These are phyloP conservation scores for Metarhizium humberi DNA, from an alignment of 2,329 filamentous ascomycete species.

Conservation along the genomic window DNA sequence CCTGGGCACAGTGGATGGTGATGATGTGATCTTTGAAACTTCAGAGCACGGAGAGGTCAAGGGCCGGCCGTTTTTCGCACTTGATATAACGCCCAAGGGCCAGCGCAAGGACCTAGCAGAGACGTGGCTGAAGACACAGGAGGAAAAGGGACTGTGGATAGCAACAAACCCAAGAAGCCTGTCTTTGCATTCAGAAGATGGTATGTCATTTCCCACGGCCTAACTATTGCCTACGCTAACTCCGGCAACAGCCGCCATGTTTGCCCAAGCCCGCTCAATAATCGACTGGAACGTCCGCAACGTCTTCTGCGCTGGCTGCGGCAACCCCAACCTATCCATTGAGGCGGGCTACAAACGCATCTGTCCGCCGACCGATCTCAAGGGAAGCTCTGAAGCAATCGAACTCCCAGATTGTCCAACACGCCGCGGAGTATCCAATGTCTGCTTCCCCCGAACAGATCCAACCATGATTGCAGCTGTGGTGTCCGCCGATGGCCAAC, in stretches of 20 bases:
- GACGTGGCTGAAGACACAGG: conserved; percentile 27
- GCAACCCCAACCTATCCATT: conserved; percentile 68
- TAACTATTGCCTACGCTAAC: background rate
- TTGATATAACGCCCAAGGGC: conserved; percentile 74
- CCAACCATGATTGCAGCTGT: conserved; percentile 94
- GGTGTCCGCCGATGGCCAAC: conserved; percentile 68
- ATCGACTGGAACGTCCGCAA: conserved; percentile 93
- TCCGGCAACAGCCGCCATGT: conserved; percentile 62
- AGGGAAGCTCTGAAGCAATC: conserved; percentile 25
- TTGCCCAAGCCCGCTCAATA: conserved; percentile 78
- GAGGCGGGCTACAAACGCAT: conserved; percentile 74
- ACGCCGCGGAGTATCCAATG: conserved; percentile 77
- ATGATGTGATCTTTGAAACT: conserved; percentile 17
- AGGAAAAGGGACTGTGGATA: conserved; percentile 55
- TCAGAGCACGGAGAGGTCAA: conserved; percentile 56
- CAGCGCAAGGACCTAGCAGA: conserved; percentile 53
- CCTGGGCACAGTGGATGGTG: conserved; percentile 67
- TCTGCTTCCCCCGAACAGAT: conserved; percentile 86
- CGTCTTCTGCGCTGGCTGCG: conserved; percentile 85
- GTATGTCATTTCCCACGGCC: conserved; percentile 28
- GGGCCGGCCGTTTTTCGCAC: conserved; percentile 77
- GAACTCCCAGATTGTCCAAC: conserved; percentile 56
- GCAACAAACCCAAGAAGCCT: conserved; percentile 56
- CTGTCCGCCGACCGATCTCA: conserved; percentile 62
- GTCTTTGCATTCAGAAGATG: conserved; percentile 50